Percentiles rank a stretch among this genome's conserved stretches.
Evolutionary conservation across 192 early-diverging fungal genomes (phyloP).

Genomic region (Rhizoclosmatium sp.): DNA sequence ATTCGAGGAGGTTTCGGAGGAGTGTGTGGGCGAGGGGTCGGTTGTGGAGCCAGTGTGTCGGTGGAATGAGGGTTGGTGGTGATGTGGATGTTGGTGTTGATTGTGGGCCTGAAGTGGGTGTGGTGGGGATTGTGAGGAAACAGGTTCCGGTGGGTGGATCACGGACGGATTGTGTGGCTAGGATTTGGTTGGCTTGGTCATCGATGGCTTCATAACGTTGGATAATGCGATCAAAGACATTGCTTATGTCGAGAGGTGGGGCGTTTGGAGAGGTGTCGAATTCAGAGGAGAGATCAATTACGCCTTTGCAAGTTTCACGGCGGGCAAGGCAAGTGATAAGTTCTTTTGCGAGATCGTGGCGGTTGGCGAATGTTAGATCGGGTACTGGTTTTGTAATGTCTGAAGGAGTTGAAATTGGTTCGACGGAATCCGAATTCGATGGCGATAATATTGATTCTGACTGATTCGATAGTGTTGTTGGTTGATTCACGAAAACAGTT

Average conservation of each 20-base stretch:
- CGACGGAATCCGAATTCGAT: background rate
- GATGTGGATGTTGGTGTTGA: background rate
- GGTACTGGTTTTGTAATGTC: background rate
- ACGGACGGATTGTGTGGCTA: background rate
- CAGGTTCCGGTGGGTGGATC: slow-evolving; percentile 28
- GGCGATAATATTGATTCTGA: background rate
- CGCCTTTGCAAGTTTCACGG: background rate
- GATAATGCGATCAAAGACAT: background rate
- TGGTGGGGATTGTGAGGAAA: background rate
- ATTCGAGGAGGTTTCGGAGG: slow-evolving; percentile 9
- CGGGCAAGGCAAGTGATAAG: background rate
- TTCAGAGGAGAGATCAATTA: background rate
- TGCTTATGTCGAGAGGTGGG: background rate
- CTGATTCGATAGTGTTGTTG: background rate
- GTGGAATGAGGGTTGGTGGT: background rate
- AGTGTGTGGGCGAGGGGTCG: slow-evolving; percentile 1
- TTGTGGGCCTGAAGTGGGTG: no score
- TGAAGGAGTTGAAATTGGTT: background rate
- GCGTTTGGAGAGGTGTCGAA: background rate
- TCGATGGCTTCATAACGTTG: background rate
- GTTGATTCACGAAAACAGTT: background rate
- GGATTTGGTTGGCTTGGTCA: slow-evolving; percentile 10
- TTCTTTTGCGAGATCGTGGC: background rate
- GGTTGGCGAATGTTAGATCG: background rate
- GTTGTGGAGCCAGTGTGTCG: slow-evolving; percentile 10